Conservation (phyloP, 1,284 basidiomycete species). For the Rhodotorula glutinis region DNA sequence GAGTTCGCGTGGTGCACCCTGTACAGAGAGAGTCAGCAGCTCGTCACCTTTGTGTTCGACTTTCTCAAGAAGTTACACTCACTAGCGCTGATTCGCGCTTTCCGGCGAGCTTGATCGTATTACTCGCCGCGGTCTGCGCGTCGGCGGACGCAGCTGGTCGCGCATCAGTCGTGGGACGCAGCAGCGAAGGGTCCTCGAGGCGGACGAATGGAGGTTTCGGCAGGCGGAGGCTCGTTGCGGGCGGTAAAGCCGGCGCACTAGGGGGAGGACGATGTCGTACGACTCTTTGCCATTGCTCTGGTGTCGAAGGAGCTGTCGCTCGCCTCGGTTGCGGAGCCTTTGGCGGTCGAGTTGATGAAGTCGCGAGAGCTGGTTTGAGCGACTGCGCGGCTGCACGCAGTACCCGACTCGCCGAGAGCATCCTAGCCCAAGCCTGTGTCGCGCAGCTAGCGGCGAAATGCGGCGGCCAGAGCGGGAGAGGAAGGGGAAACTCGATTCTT, state of each 20-base stretch:
- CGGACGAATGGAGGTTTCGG: not conserved
- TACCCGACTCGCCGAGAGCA: not conserved
- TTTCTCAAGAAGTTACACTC: too few relatives aligned
- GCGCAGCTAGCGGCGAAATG: not conserved
- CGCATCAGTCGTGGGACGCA: too few relatives aligned
- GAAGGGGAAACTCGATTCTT: not conserved
- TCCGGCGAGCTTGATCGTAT: too few relatives aligned
- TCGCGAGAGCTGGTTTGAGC: not conserved
- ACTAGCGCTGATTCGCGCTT: too few relatives aligned
- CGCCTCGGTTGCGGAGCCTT: not conserved
- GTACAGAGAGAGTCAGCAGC: too few relatives aligned
- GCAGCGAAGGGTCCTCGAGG: not conserved
- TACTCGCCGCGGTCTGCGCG: too few relatives aligned
- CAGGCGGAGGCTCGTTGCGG: not conserved
- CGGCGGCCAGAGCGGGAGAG: not conserved
- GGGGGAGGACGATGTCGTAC: not conserved
- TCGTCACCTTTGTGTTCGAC: too few relatives aligned
- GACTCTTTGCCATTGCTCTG: conserved; percentile 1
- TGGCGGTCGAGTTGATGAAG: not conserved
- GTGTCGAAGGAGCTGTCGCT: not conserved
- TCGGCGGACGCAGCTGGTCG: too few relatives aligned
- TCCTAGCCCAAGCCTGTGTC: not conserved
- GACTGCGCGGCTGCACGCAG: not conserved
- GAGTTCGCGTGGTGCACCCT: too few relatives aligned
- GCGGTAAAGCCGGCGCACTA: not conserved